A percentile compares a stretch with the other conserved stretches of the same genome.
phyloP scores from a whole-genome alignment of 768 basidiomycete genomes.

The Russula ochroleuca region DNA sequence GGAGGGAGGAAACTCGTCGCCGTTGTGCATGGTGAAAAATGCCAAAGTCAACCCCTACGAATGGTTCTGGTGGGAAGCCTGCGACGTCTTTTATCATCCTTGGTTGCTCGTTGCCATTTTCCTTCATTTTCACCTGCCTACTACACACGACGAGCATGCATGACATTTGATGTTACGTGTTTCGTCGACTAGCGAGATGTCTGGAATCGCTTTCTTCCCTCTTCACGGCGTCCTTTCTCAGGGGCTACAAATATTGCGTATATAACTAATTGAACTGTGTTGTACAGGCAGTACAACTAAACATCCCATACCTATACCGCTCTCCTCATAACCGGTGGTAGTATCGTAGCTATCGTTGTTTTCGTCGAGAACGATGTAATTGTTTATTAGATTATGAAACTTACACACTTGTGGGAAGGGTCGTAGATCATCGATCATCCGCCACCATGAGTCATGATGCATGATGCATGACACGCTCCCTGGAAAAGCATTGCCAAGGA shows the following conservation, averaged over 20 bases:
- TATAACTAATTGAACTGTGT: not conserved
- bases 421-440: too few relatives aligned
- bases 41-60: slow-evolving; percentile 2
- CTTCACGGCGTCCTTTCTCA: not conserved
- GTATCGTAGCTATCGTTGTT: not conserved
- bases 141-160: not conserved
- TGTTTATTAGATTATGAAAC: slow-evolving; percentile 9
- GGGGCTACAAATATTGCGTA: not conserved
- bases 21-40: not conserved
- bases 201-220: not conserved
- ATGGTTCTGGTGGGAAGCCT: not conserved
- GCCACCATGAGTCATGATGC: too few relatives aligned
- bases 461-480: not conserved
- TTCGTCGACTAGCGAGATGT: not conserved
- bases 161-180: not conserved
- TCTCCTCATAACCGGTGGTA: not conserved
- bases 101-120: not conserved
- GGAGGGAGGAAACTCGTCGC: not conserved
- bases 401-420: too few relatives aligned
- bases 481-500: too few relatives aligned
- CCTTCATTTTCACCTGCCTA: not conserved
- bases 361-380: not conserved
- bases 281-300: not conserved
- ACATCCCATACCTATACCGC: not conserved
- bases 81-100: not conserved